Base-by-base conservation (phyloP, 495 filamentous ascomycete species). In the Friedmanniomyces endolithicus region DNA sequence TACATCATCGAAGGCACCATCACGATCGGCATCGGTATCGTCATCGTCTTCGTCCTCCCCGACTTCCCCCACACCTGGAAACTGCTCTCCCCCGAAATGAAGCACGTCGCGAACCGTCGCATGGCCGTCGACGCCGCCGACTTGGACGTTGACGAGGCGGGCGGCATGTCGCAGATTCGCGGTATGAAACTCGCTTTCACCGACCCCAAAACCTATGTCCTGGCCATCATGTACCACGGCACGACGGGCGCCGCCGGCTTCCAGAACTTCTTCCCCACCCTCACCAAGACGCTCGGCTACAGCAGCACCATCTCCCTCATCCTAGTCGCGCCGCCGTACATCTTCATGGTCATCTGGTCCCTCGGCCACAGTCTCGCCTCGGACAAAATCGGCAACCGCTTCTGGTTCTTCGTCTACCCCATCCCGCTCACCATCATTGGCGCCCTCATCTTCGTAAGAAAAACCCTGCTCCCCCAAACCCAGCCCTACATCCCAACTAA, bases 181-280 rank as follows among this genome's bases (percentile, higher is more conserved):
- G 76, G 77, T 4, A 60, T 78, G 57, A 76, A 77, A 61, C 59
- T 77, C 11, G 74, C 75, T 6, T 72, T 80, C 63, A 66, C 64
- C 1, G 77, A 80, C 40, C 65, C 74, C 55, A 78, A 76, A 54
- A 75, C 73, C 22, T 77, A 76, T 53, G 63, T 65, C 3, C 68
- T 78, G 0, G 72, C 74, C 14, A 41, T 78, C 22, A 71, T 67
- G 1, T 77, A 78, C 64, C 76, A 78, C 72, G 65, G 67, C 58
- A 73, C 76, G 50, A 74, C 71, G 6, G 76, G 74, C 16, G 70
- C 75, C 1, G 67, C 70, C 12, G 75, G 75, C 0, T 78, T 78
- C 69, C 74, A 78, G 53, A 77, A 78, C 64, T 78, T 74, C 65
- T 78, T 78, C 70, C 75, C 75, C 0, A 74, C 75, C 0, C 61